These are phyloP conservation scores for Botryotinia calthae DNA, from an alignment of 2,329 filamentous ascomycete genomes.

Conservation along the genomic window DNA sequence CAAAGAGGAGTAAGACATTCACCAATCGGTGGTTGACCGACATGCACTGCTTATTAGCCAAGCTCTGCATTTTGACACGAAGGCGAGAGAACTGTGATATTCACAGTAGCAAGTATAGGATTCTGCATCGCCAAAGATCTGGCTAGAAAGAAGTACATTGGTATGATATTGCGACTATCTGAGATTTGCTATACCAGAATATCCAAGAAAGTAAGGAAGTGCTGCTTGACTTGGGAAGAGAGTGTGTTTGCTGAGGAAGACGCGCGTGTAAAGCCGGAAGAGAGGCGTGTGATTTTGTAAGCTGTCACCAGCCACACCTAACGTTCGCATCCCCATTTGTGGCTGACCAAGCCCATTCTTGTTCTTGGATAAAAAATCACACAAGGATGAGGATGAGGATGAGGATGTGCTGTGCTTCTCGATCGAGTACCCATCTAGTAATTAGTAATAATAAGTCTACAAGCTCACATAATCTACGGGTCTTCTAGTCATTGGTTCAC, in stretches of 20 bases:
- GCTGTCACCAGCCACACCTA: neutral
- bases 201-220: too few species aligned
- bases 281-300: neutral
- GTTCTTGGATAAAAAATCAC: neutral
- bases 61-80: neutral
- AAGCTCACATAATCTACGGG: neutral
- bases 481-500: neutral
- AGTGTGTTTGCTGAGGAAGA: neutral
- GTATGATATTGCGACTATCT: neutral
- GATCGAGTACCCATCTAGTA: neutral
- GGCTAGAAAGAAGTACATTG: neutral
- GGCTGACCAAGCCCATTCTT: neutral
- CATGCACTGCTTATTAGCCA: neutral
- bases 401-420: too few species aligned
- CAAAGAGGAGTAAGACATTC: neutral
- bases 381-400: neutral
- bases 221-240: neutral
- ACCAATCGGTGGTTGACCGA: neutral
- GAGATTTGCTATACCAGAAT: neutral
- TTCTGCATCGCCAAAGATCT: neutral
- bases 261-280: neutral
- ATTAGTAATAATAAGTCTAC: neutral
- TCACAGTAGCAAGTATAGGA: neutral
- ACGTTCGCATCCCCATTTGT: neutral
- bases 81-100: neutral